Conservation (phyloP, 2,329 filamentous ascomycete genomes). For the Mariannaea sp. region DNA sequence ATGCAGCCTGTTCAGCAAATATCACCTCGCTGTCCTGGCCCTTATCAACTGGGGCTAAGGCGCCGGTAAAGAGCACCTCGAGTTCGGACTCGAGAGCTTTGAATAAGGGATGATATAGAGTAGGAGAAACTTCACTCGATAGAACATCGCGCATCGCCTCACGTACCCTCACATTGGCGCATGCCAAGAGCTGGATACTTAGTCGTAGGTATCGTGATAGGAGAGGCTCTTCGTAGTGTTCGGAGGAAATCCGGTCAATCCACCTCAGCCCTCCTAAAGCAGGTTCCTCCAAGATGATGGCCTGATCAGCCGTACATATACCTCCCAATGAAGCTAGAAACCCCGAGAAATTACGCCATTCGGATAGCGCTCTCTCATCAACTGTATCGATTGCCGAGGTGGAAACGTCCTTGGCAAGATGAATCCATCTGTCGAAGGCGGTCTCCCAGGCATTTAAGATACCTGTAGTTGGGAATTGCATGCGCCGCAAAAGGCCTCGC, state of each 20-base stretch:
- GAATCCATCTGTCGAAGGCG: conserved; percentile 68
- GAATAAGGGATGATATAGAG: conserved; percentile 66
- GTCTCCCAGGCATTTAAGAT: conserved; percentile 70
- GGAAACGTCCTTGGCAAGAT: conserved; percentile 66
- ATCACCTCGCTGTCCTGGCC: conserved; percentile 64
- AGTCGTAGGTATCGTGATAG: conserved; percentile 64
- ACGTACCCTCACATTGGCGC: conserved; percentile 65
- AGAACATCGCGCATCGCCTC: conserved; percentile 70
- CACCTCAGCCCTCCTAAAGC: conserved; percentile 62
- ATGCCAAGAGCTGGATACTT: conserved; percentile 68
- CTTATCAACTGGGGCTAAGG: conserved; percentile 55
- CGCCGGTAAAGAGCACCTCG: conserved; percentile 64
- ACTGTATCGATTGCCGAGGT: conserved; percentile 55
- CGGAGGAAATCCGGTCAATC: conserved; percentile 66
- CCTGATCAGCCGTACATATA: conserved; percentile 65
- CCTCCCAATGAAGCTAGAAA: conserved; percentile 71
- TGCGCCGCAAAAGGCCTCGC: conserved; percentile 61
- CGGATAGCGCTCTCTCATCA: conserved; percentile 61
- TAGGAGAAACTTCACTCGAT: conserved; percentile 66
- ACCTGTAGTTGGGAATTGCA: conserved; percentile 67
- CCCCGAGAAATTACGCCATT: conserved; percentile 72
- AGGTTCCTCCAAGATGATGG: conserved; percentile 61
- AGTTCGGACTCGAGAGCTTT: conserved; percentile 68
- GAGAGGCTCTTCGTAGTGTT: conserved; percentile 64
- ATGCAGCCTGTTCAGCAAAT: conserved; percentile 70